Percentiles rank a stretch among this genome's conserved stretches.
phyloP scores from a whole-genome alignment of 2,329 filamentous ascomycete genomes.

The Colletotrichum liriopes region DNA sequence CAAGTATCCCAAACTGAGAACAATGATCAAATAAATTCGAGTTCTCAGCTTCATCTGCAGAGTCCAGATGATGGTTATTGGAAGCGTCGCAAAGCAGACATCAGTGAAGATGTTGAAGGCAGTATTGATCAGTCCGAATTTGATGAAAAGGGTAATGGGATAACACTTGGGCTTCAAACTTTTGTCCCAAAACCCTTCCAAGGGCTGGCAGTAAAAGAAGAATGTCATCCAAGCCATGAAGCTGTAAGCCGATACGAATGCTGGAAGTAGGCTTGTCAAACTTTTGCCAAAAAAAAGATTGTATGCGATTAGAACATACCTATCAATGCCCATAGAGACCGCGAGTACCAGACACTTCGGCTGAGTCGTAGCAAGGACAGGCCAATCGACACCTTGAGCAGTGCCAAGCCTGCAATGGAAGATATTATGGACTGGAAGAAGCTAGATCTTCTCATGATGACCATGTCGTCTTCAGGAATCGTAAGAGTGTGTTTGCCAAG shows the following conservation, averaged over 20 bases:
- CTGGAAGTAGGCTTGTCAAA: constrained; percentile 1
- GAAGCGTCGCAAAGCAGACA: constrained; percentile 58
- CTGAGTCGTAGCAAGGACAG: constrained; percentile 45
- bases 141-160: constrained; percentile 22
- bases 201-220: constrained; percentile 20
- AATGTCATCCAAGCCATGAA: constrained; percentile 43
- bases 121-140: constrained; percentile 25
- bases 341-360: constrained; percentile 47
- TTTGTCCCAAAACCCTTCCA: constrained; percentile 32
- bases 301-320: constrained; percentile 20
- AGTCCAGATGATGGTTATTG: constrained; percentile 58
- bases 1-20: constrained; percentile 17
- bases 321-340: constrained; percentile 46
- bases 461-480: constrained; percentile 52
- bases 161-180: constrained; percentile 28
- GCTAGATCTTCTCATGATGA: constrained; percentile 57
- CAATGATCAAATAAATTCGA: constrained; percentile 56
- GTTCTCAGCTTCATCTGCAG: constrained; percentile 55
- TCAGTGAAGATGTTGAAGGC: constrained; percentile 50
- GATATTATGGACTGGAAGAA: constrained; percentile 64
- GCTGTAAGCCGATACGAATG: constrained; percentile 44
- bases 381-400: constrained; percentile 47
- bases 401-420: constrained; percentile 48
- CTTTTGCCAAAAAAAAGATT: no score
- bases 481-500: constrained; percentile 61